phyloP scores from a whole-genome alignment of 352 stramenopile genomes.

The Blastocystis sp. region DNA sequence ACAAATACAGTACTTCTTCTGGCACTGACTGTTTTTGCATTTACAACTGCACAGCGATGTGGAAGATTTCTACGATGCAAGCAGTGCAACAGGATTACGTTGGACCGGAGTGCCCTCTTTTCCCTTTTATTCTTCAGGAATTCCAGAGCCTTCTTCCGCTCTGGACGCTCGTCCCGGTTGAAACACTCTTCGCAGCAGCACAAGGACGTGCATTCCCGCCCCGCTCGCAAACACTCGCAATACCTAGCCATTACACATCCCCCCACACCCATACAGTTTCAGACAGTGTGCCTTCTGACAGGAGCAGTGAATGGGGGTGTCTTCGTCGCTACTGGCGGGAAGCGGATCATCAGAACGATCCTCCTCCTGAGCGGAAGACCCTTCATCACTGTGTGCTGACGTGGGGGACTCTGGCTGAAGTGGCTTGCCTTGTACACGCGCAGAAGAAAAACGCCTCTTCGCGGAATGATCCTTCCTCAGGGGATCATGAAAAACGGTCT shows the following conservation, averaged over 20 bases:
- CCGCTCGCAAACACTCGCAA: slow-evolving; percentile 35
- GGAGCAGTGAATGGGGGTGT: neutral
- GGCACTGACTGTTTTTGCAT: slow-evolving; percentile 15
- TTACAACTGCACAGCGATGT: neutral
- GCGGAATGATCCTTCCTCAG: too few species aligned
- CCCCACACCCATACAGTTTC: slow-evolving; percentile 3
- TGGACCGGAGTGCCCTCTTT: neutral
- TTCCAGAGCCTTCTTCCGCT: slow-evolving; percentile 1
- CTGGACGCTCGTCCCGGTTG: neutral
- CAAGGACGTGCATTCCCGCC: neutral
- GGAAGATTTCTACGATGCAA: too few species aligned
- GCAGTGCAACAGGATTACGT: too few species aligned
- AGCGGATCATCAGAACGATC: too few species aligned
- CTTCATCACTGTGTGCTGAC: too few species aligned
- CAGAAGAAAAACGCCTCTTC: too few species aligned
- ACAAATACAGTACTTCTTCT: slow-evolving; percentile 45
- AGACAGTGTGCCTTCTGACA: slow-evolving; percentile 13
- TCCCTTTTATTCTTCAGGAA: slow-evolving; percentile 3
- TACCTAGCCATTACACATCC: neutral
- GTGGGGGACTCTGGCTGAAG: too few species aligned
- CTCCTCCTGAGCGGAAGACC: too few species aligned
- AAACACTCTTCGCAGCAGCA: slow-evolving; percentile 12
- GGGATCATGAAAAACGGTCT: too few species aligned
- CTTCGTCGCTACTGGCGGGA: neutral
- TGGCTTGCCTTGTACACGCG: too few species aligned